These are phyloP conservation scores for Nothophaeocryptopus gaeumannii DNA, from an alignment of 2,329 filamentous ascomycete species.

Conservation along the genomic window DNA sequence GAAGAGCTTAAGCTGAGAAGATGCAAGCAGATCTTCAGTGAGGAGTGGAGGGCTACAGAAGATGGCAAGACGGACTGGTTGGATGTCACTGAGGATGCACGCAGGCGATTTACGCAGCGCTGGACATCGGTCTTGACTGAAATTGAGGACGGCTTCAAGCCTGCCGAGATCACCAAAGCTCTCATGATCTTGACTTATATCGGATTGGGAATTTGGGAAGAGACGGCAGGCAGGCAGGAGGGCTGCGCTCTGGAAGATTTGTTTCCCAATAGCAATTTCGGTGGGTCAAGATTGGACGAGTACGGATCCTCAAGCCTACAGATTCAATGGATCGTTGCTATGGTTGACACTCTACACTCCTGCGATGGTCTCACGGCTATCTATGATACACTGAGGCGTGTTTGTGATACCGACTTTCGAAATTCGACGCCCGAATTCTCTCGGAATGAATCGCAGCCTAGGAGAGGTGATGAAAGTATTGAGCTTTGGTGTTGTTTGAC, in stretches of 20 bases:
- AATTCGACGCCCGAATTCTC: slow-evolving; percentile 20
- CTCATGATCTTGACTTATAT: slow-evolving; percentile 48
- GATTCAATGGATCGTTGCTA: slow-evolving; percentile 45
- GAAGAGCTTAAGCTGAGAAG: slow-evolving; percentile 77
- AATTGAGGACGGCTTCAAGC: slow-evolving; percentile 22
- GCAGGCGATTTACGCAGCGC: slow-evolving; percentile 56
- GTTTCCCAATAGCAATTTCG: slow-evolving; percentile 23
- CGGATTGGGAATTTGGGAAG: slow-evolving; percentile 49
- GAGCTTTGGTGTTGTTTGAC: slow-evolving; percentile 52
- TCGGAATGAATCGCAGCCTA: slow-evolving; percentile 28
- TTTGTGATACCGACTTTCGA: slow-evolving; percentile 31
- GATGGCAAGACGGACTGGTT: slow-evolving; percentile 60
- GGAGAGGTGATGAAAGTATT: slow-evolving; percentile 32
- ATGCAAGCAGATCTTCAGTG: slow-evolving; percentile 73
- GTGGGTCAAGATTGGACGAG: slow-evolving; percentile 32
- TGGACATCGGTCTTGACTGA: slow-evolving; percentile 38
- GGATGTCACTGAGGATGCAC: slow-evolving; percentile 57
- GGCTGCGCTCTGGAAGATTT: slow-evolving; percentile 28
- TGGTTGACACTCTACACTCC: slow-evolving; percentile 42
- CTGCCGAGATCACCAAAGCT: slow-evolving; percentile 33
- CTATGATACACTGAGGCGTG: slow-evolving; percentile 38
- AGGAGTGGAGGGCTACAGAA: slow-evolving; percentile 59
- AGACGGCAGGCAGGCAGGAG: slow-evolving; percentile 44
- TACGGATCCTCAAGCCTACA: slow-evolving; percentile 41
- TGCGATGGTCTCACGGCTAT: slow-evolving; percentile 41